Evolutionary conservation across 345 rosid species (phyloP), one percentile per base, ranked within the genome.

Genomic region (Syzygium grande): DNA sequence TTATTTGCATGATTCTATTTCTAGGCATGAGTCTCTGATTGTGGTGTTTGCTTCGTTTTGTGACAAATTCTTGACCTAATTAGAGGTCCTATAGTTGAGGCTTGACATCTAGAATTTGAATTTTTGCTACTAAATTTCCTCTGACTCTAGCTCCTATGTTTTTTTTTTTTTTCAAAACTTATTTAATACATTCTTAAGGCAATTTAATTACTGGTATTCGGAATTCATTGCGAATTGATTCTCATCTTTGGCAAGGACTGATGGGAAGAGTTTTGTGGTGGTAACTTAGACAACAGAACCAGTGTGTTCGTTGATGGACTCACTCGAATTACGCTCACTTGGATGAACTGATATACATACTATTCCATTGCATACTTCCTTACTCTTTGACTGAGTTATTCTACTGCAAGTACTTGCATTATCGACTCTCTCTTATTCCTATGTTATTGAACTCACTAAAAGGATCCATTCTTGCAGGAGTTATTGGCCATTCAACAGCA

Each of bases 401-500:
- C 83, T 73, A 19, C 83, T 10, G 25, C 80, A 73, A 73, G 46
- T 21, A 38, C 2, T 73, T 38, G 49, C 83, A 73, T 73, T 73
- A 73, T 73, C 15, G 8, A 34, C 6, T 68, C 49, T 86, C 80
- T 63, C 41, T 22, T 73, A 73, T 73, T 73, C 11, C 49, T 73
- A 73, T 73, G 23, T 73, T 38, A 19, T 73, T 73, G 83, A 73
- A 73, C 83, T 38, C n/a, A 52, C 11, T 85, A 30, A 61, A 83
- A 17, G 49, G 52, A 19, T 56, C 27, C 56, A 58, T 89, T n/a
- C 89, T 52, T 93, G 93, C 94, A 98, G 99, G 99, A 98, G 89
- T 89, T 98, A 88, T 90, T 98, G 91, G 99, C 99, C 85, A 98
- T 98, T 91, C 99, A 98, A 89, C 99, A 98, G 89, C 99, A 98